These are phyloP conservation scores for Trapa bicornis DNA, from an alignment of 345 rosid genomes.

Conservation along the genomic window DNA sequence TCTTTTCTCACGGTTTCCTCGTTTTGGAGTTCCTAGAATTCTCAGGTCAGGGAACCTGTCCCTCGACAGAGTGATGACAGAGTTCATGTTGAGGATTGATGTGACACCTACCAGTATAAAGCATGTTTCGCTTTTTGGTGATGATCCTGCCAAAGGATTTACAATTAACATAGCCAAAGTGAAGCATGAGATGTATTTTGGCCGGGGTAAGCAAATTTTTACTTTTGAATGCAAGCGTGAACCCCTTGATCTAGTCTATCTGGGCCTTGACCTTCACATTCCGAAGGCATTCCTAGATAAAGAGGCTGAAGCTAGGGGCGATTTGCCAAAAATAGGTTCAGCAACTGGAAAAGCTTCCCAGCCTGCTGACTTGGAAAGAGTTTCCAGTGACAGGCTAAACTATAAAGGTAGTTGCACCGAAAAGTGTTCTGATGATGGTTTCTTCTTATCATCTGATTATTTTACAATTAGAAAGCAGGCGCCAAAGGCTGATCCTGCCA, in stretches of 20 bases:
- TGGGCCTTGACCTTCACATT: slow-evolving; percentile 80
- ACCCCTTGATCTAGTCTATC: slow-evolving; percentile 91
- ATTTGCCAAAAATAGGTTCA: slow-evolving; percentile 39
- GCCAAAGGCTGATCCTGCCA: slow-evolving; percentile 80
- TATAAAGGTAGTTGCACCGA: slow-evolving; percentile 32
- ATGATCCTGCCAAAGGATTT: slow-evolving; percentile 92
- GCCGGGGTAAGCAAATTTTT: slow-evolving; percentile 86
- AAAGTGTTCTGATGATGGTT: slow-evolving; percentile 82
- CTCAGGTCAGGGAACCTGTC: slow-evolving; percentile 85
- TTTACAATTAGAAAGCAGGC: slow-evolving; percentile 94
- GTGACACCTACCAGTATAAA: slow-evolving; percentile 60
- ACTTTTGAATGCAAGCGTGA: slow-evolving; percentile 87
- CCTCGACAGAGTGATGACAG: slow-evolving; percentile 92
- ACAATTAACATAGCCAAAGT: slow-evolving; percentile 68
- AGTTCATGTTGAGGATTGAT: slow-evolving; percentile 86
- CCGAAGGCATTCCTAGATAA: slow-evolving; percentile 60
- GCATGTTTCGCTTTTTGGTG: slow-evolving; percentile 67
- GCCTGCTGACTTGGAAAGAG: slow-evolving; percentile 47
- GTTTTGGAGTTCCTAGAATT: slow-evolving; percentile 79
- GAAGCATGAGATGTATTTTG: slow-evolving; percentile 63
- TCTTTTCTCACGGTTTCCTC: slow-evolving; percentile 79
- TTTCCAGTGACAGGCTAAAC: slow-evolving; percentile 46
- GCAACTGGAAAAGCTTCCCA: slow-evolving; percentile 46
- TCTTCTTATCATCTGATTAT: slow-evolving; percentile 81
- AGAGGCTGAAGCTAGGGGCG: slow-evolving; percentile 46